phyloP scores from a whole-genome alignment of 495 filamentous ascomycete species.

The Xylaria nigripes region DNA sequence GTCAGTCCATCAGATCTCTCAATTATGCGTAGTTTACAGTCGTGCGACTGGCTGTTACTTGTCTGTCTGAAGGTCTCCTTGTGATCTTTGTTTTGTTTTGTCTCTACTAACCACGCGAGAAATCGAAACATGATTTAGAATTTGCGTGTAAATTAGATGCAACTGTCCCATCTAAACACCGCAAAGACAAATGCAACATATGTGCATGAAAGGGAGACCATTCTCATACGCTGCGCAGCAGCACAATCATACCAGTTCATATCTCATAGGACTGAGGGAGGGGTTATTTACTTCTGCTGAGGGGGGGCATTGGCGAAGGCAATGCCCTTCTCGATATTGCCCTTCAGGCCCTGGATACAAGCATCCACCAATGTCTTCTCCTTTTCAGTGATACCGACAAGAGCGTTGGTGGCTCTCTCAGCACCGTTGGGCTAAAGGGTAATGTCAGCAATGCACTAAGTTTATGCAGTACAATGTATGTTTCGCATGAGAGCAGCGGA shows the following conservation, averaged over 20 bases:
- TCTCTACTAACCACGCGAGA: slow-evolving; percentile 27
- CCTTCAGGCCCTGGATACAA: slow-evolving; percentile 66
- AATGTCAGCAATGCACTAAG: slow-evolving; percentile 22
- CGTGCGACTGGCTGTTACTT: slow-evolving; percentile 1
- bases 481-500: neutral
- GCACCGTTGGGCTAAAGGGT: slow-evolving; percentile 62
- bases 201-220: slow-evolving; percentile 1
- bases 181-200: slow-evolving; percentile 3
- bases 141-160: slow-evolving; percentile 3
- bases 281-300: slow-evolving; percentile 47
- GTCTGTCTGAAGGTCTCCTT: slow-evolving; percentile 5
- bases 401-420: slow-evolving; percentile 72
- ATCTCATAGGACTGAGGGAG: slow-evolving; percentile 18
- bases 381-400: slow-evolving; percentile 61
- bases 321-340: slow-evolving; percentile 89
- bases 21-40: slow-evolving; percentile 12
- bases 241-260: slow-evolving; percentile 12
- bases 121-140: slow-evolving; percentile 2
- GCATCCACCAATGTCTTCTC: slow-evolving; percentile 82
- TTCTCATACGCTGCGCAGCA: neutral
- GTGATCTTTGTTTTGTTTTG: slow-evolving; percentile 22
- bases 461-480: neutral
- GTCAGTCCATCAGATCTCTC: slow-evolving; percentile 9
- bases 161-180: neutral
- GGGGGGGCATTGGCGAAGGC: slow-evolving; percentile 79